Conservation (phyloP, 108 stramenopile genomes). For the Nannochloropsis granulata region DNA sequence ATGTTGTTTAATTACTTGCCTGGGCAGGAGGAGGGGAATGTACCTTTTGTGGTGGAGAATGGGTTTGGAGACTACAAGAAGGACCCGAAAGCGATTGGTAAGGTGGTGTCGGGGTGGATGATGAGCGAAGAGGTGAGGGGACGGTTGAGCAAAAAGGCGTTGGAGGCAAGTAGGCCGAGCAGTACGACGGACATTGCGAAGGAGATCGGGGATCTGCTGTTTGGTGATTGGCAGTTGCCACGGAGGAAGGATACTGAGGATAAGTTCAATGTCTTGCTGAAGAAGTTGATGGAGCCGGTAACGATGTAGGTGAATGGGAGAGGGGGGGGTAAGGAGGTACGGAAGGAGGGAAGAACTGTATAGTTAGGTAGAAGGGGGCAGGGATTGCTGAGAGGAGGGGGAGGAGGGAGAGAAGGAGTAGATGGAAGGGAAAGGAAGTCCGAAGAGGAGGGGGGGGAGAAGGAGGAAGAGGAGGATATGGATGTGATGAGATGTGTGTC, state of each 20-base stretch:
- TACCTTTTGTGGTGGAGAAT: conserved; percentile 59
- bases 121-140: not conserved
- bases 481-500: no score
- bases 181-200: conserved; percentile 64
- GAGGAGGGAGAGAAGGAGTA: no score
- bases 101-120: conserved; percentile 56
- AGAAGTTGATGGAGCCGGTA: not conserved
- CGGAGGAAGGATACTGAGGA: not conserved
- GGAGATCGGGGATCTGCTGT: conserved; percentile 48
- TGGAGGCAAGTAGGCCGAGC: conserved; percentile 45
- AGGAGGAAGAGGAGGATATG: no score
- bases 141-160: conserved; percentile 37
- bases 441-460: no score
- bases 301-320: not conserved
- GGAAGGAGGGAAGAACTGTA: not conserved
- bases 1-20: conserved; percentile 76
- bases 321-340: not conserved
- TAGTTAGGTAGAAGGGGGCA: not conserved
- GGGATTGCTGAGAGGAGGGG: not conserved
- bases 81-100: conserved; percentile 52
- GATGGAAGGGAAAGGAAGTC: no score
- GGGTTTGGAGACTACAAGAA: conserved; percentile 64
- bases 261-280: not conserved
- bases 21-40: conserved; percentile 83
- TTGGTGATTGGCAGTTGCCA: not conserved